A percentile compares a stretch with the other conserved stretches of the same genome.
phyloP scores from a whole-genome alignment of 2,329 filamentous ascomycete genomes.

The Ophiostoma tasmaniense region DNA sequence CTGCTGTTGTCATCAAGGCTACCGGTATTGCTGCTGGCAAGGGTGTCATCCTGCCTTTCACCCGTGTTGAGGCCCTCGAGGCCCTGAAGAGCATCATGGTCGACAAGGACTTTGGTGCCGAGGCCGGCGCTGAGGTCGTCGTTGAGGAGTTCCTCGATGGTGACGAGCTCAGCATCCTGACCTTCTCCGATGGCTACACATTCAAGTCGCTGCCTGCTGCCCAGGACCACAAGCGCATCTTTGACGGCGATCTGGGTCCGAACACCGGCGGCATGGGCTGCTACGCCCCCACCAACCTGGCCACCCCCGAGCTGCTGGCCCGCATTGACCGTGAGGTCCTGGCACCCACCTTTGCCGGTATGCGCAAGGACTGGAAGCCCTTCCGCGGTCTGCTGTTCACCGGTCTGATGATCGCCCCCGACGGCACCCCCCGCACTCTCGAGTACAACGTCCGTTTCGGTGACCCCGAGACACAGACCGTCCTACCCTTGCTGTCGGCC shows the following conservation, averaged over 20 bases:
- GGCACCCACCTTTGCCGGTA: slow-evolving; percentile 81
- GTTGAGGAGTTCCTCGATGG: slow-evolving; percentile 91
- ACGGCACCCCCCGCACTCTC: slow-evolving; percentile 65
- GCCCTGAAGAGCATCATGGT: slow-evolving; percentile 88
- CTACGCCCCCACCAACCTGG: slow-evolving; percentile 82
- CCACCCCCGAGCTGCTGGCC: slow-evolving; percentile 65
- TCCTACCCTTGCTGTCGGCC: slow-evolving; percentile 66
- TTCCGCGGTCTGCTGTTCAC: slow-evolving; percentile 75
- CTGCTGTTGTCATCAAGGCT: slow-evolving; percentile 83
- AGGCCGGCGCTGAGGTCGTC: slow-evolving; percentile 80
- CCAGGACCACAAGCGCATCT: slow-evolving; percentile 93
- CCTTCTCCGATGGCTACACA: slow-evolving; percentile 81
- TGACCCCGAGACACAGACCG: slow-evolving; percentile 83
- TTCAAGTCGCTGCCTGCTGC: slow-evolving; percentile 79
- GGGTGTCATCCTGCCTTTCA: slow-evolving; percentile 81
- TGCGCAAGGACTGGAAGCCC: slow-evolving; percentile 69
- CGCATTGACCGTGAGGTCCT: slow-evolving; percentile 73
- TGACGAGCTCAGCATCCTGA: slow-evolving; percentile 85
- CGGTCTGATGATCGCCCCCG: slow-evolving; percentile 83
- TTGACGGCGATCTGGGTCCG: slow-evolving; percentile 79
- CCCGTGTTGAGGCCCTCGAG: slow-evolving; percentile 71
- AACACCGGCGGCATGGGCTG: slow-evolving; percentile 98
- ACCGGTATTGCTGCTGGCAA: slow-evolving; percentile 88
- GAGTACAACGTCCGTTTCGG: slow-evolving; percentile 94
- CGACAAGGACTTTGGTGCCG: slow-evolving; percentile 68